phyloP scores from a whole-genome alignment of 257 asterid genomes.

The Cruciata laevipes region DNA sequence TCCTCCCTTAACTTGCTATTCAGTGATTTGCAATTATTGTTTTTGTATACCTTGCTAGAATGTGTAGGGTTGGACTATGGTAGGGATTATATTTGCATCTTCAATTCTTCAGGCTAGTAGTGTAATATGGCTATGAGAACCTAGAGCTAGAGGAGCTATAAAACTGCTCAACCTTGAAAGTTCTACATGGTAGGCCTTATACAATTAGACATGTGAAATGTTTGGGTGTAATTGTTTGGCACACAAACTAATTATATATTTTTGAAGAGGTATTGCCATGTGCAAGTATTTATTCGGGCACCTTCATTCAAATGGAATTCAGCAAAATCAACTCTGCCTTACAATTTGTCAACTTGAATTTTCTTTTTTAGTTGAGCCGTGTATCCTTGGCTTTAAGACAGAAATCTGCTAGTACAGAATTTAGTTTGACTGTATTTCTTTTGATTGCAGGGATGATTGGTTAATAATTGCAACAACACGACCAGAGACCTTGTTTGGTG shows the following conservation, averaged over 20 bases:
- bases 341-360: not conserved
- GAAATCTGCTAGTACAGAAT: not conserved
- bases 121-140: not conserved
- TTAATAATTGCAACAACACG: slow-evolving; percentile 95
- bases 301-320: not conserved
- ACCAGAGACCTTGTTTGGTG: slow-evolving; percentile 98
- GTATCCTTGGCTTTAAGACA: not conserved
- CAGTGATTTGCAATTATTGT: not conserved
- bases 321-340: not conserved
- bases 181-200: not conserved
- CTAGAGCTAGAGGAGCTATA: not conserved
- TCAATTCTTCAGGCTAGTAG: not conserved
- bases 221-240: not conserved
- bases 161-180: not conserved
- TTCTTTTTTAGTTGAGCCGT: not conserved
- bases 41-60: not conserved
- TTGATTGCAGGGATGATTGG: slow-evolving; percentile 62
- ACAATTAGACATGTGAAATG: not conserved
- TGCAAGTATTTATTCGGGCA: not conserved
- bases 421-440: not conserved
- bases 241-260: not conserved
- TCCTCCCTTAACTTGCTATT: not conserved
- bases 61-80: not conserved
- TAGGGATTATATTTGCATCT: not conserved
- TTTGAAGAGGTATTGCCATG: not conserved